Base-by-base conservation (phyloP, 2,329 filamentous ascomycete species). In the Penicillium sp. region DNA sequence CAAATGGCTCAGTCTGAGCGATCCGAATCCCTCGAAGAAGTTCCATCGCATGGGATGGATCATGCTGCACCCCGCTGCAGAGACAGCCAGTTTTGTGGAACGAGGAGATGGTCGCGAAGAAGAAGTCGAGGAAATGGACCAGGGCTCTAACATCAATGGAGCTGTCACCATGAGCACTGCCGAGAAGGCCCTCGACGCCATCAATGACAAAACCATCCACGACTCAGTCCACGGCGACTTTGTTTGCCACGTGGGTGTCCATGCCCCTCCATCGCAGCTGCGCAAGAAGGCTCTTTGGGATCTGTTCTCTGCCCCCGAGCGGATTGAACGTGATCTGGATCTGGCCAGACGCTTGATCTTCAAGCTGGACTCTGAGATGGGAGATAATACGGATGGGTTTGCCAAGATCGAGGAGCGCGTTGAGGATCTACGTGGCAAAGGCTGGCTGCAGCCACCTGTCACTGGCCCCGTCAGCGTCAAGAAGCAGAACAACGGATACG, bases 11-110 rank as follows among this genome's bases (percentile, higher is more conserved):
- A 97, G 91, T 21, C 77, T 98, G 34, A 96, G 90, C 53, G 93
- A 98, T 57, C 93, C 93, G 0, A 98, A 98, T 60, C 93, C 93
- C 2, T 85, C 88, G 58, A 98, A 98, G 71, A 86, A 94, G 49
- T 98, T 90, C 59, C 93, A 98, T 62, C 84, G 93, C 15, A 97
- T 98, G 65, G 93, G 93, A 15, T 98, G 94, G 91, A 94, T 98
- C 45, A 93, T 97, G 78, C 77, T 98, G 7, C 86, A 97, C 58
- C 85, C 88, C 11, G 81, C 81, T 10, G 76, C 84, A 1, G 87
- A 94, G 40, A 69, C 31, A 3, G 23, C 76, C 4, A 73, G 78
- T 32, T 75, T 81, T 9, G 72, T 83, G 44, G 87, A 94, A 53
- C 77, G 83, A 46, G 76, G 79, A n/a, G 86, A 93, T 52, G 78